phyloP scores from a whole-genome alignment of 2,329 filamentous ascomycete genomes.

The Colletotrichum liriopes region DNA sequence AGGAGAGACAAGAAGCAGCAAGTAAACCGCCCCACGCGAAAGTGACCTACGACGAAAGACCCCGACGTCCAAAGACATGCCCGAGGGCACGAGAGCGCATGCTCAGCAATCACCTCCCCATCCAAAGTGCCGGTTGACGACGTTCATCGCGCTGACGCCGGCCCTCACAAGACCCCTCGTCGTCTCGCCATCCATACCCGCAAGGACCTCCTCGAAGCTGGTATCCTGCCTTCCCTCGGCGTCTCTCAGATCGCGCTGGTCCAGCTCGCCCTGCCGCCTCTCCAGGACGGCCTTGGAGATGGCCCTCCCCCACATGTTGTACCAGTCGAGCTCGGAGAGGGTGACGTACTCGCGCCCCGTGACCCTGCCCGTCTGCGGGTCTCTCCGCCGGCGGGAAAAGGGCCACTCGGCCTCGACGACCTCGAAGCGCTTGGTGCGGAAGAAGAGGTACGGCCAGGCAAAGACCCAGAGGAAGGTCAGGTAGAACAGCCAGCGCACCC shows the following conservation, averaged over 20 bases:
- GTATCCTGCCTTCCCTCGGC: conserved; percentile 57
- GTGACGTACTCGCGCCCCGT: conserved; percentile 63
- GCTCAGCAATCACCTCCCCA: conserved; percentile 60
- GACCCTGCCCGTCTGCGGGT: conserved; percentile 32
- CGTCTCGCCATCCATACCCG: conserved; percentile 54
- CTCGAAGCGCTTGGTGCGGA: conserved; percentile 78
- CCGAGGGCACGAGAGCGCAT: neutral
- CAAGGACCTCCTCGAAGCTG: conserved; percentile 48
- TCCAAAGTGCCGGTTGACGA: conserved; percentile 68
- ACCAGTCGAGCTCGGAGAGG: conserved; percentile 73
- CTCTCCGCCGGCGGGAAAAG: conserved; percentile 57
- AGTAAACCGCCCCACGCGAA: neutral
- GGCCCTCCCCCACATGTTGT: conserved; percentile 73
- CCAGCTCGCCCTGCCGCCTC: conserved; percentile 69
- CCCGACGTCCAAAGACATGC: neutral
- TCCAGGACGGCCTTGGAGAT: conserved; percentile 73
- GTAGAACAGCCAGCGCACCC: conserved; percentile 77
- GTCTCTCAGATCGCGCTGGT: conserved; percentile 68
- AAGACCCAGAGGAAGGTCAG: conserved; percentile 79
- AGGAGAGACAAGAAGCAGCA: conserved; percentile 13
- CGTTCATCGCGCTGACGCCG: conserved; percentile 66
- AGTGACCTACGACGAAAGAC: neutral
- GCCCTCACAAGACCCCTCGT: conserved; percentile 64
- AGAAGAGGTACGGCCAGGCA: conserved; percentile 79
- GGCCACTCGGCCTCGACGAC: conserved; percentile 75